Evolutionary conservation across 2,329 filamentous ascomycete species (phyloP).

Genomic region (Gremmenia infestans): DNA sequence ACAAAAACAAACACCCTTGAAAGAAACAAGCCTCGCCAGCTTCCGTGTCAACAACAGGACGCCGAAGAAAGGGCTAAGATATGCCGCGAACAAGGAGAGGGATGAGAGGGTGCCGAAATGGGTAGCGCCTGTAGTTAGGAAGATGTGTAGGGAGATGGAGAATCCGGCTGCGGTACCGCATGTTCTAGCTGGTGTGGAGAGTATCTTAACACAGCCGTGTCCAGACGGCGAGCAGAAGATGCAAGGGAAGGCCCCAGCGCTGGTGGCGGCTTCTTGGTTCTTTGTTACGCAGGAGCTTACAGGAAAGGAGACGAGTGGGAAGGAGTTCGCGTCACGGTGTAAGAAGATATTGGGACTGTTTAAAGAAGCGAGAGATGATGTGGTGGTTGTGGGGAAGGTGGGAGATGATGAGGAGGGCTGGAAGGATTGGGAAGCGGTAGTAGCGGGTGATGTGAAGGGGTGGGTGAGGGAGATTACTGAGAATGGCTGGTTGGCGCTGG

Average conservation of each 20-base stretch:
- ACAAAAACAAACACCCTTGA: slow-evolving; percentile 39
- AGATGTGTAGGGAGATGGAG: slow-evolving; percentile 57
- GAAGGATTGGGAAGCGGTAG: slow-evolving; percentile 48
- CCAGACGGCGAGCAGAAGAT: slow-evolving; percentile 10
- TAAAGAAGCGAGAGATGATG: slow-evolving; percentile 33
- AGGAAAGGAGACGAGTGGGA: slow-evolving; percentile 31
- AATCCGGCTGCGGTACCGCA: slow-evolving; percentile 63
- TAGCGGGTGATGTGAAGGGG: slow-evolving; percentile 52
- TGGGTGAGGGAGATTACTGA: slow-evolving; percentile 54
- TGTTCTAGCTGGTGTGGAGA: slow-evolving; percentile 68
- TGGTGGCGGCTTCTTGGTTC: slow-evolving; percentile 57
- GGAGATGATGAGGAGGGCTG: slow-evolving; percentile 42
- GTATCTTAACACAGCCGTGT: slow-evolving; percentile 32
- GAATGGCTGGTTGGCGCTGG: slow-evolving; percentile 43
- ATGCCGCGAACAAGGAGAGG: slow-evolving; percentile 18
- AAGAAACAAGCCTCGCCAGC: slow-evolving; percentile 39
- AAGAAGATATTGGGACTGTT: slow-evolving; percentile 45
- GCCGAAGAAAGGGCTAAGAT: slow-evolving; percentile 20
- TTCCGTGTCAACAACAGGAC: slow-evolving; percentile 26
- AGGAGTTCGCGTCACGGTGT: slow-evolving; percentile 42
- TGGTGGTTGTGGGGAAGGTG: slow-evolving; percentile 39
- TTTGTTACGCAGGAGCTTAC: slow-evolving; percentile 51
- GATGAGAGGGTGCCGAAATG: slow-evolving; percentile 48
- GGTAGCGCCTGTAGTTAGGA: slow-evolving; percentile 64
- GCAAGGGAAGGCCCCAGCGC: slow-evolving; percentile 42